Evolutionary conservation across 163 green algal species (phyloP).

Genomic region (Dunaliella salina): DNA sequence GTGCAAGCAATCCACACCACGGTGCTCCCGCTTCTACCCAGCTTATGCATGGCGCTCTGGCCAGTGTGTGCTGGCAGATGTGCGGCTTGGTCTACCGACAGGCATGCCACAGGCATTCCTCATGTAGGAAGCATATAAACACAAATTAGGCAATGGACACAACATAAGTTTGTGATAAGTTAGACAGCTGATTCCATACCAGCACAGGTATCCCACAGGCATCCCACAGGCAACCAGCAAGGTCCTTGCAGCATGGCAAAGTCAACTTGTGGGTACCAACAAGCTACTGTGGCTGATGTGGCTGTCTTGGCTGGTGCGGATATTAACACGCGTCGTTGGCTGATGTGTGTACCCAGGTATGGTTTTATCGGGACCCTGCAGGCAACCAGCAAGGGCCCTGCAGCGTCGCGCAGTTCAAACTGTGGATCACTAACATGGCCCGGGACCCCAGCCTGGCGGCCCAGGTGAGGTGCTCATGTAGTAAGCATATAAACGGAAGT

Average conservation of each 20-base stretch:
- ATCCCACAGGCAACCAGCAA: neutral
- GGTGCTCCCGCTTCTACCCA: too few relatives aligned
- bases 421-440: conserved; percentile 29
- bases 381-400: conserved; percentile 34
- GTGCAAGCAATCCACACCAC: too few relatives aligned
- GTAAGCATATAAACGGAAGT: too few relatives aligned
- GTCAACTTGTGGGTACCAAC: neutral
- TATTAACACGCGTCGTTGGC: neutral
- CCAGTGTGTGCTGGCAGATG: too few relatives aligned
- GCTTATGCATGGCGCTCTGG: too few relatives aligned
- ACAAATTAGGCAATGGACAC: too few relatives aligned
- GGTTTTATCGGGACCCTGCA: conserved; percentile 32
- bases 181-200: neutral
- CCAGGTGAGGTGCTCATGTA: neutral
- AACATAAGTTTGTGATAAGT: neutral
- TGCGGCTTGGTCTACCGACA: too few relatives aligned
- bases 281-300: neutral
- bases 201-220: neutral
- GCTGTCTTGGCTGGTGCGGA: neutral
- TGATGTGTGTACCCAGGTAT: neutral
- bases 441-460: conserved; percentile 10
- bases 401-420: conserved; percentile 33
- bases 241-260: neutral
- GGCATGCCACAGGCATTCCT: too few relatives aligned
- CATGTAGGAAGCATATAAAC: too few relatives aligned